Evolutionary conservation across 2,329 filamentous ascomycete genomes (phyloP).

Genomic region (Hymenoscyphus fructigenus): DNA sequence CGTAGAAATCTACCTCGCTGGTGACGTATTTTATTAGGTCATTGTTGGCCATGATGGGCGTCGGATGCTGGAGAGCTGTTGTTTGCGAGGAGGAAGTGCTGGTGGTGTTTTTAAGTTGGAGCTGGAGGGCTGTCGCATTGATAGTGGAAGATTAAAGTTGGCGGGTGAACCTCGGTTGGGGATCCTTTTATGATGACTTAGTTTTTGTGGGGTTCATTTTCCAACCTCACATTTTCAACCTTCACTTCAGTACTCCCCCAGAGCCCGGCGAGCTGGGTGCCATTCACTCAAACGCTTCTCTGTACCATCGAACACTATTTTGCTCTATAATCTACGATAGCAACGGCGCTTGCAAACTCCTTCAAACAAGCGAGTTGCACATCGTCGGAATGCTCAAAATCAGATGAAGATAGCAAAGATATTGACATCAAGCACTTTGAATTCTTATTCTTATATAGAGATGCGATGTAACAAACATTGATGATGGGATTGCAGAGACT

Average conservation of each 20-base stretch:
- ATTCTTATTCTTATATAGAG: background rate
- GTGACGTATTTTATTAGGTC: conserved; percentile 36
- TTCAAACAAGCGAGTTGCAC: background rate
- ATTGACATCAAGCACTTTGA: background rate
- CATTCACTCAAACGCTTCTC: too few species aligned
- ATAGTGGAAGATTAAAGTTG: background rate
- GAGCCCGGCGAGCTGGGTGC: too few species aligned
- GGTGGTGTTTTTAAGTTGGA: background rate
- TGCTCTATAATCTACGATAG: background rate
- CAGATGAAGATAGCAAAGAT: background rate
- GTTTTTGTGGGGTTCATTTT: background rate
- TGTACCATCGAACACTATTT: background rate
- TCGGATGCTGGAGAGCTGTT: background rate
- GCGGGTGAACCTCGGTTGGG: background rate
- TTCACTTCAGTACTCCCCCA: background rate
- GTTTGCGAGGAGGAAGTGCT: background rate
- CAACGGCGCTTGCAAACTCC: background rate
- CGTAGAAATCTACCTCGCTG: conserved; percentile 38
- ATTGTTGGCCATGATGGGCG: conserved; percentile 33
- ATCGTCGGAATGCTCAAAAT: background rate
- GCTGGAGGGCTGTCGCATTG: background rate
- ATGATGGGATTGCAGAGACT: background rate
- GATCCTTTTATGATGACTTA: background rate
- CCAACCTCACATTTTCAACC: background rate
- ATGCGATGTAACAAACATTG: background rate